phyloP scores from a whole-genome alignment of 169 alveolate species.

The Plasmodium gaboni region DNA sequence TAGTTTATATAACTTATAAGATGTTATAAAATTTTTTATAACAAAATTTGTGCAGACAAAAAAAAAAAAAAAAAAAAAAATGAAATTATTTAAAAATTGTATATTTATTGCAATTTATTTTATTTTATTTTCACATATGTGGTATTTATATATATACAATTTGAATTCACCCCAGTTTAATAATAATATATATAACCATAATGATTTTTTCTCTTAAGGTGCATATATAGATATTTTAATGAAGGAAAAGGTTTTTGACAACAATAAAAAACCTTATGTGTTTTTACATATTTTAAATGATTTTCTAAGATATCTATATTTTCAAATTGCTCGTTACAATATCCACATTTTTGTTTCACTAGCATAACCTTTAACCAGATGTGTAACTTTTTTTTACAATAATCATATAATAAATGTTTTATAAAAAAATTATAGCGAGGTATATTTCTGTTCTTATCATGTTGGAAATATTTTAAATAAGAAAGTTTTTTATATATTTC shows the following conservation, averaged over 20 bases:
- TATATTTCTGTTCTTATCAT: slow-evolving; percentile 11
- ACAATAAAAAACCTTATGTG: slow-evolving; percentile 50
- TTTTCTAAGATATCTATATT: slow-evolving; percentile 31
- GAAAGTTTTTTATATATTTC: slow-evolving; percentile 36
- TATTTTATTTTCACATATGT: no score
- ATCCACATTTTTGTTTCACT: slow-evolving; percentile 29
- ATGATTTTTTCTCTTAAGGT: slow-evolving; percentile 30
- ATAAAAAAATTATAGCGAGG: slow-evolving; percentile 26
- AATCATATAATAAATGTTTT: slow-evolving; percentile 16
- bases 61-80: no score
- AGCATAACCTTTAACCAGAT: slow-evolving; percentile 31
- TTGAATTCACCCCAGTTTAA: background rate
- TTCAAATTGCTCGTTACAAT: slow-evolving; percentile 40
- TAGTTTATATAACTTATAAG: no score
- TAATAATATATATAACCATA: slow-evolving; percentile 52
- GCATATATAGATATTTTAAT: slow-evolving; percentile 17
- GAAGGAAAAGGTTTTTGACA: slow-evolving; percentile 47
- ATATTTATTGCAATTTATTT: no score
- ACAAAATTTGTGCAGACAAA: no score
- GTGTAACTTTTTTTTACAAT: slow-evolving; percentile 9
- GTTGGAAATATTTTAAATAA: slow-evolving; percentile 36
- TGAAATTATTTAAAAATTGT: no score
- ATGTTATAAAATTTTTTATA: no score
- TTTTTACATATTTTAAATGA: slow-evolving; percentile 27
- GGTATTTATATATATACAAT: no score